Evolutionary conservation across 345 rosid species (phyloP).

Genomic region (Draba incana): DNA sequence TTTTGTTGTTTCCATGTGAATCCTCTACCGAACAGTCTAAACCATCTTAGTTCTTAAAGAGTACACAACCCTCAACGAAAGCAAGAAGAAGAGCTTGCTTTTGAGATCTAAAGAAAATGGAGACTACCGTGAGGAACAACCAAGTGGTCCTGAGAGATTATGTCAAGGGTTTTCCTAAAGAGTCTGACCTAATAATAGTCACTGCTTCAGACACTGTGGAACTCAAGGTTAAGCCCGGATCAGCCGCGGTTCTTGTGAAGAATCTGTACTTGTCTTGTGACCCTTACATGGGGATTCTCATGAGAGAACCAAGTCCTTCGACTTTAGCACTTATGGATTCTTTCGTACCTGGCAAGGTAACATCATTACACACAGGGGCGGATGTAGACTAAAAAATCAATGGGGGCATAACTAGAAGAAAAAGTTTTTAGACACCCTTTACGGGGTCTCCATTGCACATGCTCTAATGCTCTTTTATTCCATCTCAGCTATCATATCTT

Average conservation of each 20-base stretch:
- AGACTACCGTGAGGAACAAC: constrained; percentile 42
- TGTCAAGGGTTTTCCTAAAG: constrained; percentile 35
- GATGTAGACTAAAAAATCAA: too few relatives aligned
- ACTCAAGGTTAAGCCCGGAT: constrained; percentile 37
- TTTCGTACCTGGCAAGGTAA: constrained; percentile 41
- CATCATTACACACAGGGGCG: neutral
- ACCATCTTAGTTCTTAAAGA: too few relatives aligned
- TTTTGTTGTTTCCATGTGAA: too few relatives aligned
- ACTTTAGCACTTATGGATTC: constrained; percentile 22
- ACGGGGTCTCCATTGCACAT: too few relatives aligned
- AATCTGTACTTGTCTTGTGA: constrained; percentile 56
- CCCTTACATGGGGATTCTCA: constrained; percentile 50
- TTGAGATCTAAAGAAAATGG: constrained; percentile 4
- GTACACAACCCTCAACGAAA: neutral
- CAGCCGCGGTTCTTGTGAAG: constrained; percentile 43
- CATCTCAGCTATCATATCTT: too few relatives aligned
- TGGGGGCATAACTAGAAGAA: too few relatives aligned
- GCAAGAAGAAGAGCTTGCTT: neutral
- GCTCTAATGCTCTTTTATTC: too few relatives aligned
- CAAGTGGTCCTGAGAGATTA: constrained; percentile 41
- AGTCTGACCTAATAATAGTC: constrained; percentile 39
- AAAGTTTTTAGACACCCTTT: too few relatives aligned
- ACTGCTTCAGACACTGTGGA: constrained; percentile 6
- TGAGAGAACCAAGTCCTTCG: constrained; percentile 36
- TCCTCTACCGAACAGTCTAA: too few relatives aligned